phyloP scores from a whole-genome alignment of 805 yeast genomes.

The Candida peoriensis region DNA sequence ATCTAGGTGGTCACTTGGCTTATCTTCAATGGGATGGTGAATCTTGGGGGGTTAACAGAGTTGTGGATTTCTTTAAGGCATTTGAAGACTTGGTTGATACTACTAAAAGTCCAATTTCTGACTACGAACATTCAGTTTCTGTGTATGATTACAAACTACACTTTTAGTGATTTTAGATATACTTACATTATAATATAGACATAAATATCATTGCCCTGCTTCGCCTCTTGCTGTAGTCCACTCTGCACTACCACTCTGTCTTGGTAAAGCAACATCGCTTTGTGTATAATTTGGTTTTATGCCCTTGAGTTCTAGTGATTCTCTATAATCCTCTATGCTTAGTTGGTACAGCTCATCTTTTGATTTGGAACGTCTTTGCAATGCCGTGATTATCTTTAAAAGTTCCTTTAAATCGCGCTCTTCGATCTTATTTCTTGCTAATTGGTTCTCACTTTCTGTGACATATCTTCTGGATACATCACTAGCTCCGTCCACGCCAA shows the following conservation, averaged over 20 bases:
- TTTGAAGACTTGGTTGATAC: conserved; percentile 31
- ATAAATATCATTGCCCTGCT: conserved; percentile 41
- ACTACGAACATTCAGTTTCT: conserved; percentile 14
- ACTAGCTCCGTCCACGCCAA: conserved; percentile 51
- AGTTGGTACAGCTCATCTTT: conserved; percentile 34
- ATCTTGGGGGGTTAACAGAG: conserved; percentile 43
- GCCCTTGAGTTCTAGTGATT: conserved; percentile 26
- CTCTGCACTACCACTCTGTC: conserved; percentile 70
- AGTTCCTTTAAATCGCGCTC: conserved; percentile 34
- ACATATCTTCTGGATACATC: conserved; percentile 75
- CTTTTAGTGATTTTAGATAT: too few species aligned
- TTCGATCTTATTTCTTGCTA: conserved; percentile 42
- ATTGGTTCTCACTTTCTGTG: conserved; percentile 31
- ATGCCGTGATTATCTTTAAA: conserved; percentile 33
- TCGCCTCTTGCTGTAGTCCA: conserved; percentile 86
- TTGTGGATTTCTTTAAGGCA: conserved; percentile 35
- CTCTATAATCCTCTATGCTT: conserved; percentile 33
- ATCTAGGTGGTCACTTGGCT: conserved; percentile 70
- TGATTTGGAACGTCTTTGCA: conserved; percentile 25
- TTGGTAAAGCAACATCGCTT: conserved; percentile 25
- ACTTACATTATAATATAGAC: conserved; percentile 1
- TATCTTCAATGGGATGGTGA: conserved; percentile 38
- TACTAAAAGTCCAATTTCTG: conserved; percentile 12
- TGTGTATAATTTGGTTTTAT: conserved; percentile 2
- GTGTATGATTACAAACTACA: conserved; percentile 17